Evolutionary conservation across 805 yeast species (phyloP), one percentile per base, ranked within the genome.

Genomic region (Wickerhamiella hasegawae): DNA sequence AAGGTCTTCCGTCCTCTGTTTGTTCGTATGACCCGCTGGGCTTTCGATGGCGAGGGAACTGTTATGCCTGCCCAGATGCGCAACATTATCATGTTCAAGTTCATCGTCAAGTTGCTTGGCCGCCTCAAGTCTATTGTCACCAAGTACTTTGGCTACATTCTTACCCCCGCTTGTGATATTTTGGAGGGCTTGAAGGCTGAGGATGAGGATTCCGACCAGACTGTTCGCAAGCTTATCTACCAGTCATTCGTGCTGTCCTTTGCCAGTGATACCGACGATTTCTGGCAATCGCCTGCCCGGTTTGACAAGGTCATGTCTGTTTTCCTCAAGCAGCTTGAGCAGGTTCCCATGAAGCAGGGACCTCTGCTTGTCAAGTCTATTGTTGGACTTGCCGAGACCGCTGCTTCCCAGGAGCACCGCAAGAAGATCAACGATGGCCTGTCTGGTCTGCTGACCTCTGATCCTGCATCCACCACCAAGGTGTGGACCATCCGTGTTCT

Each of bases 1-100:
- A 83, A 82, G 60, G 71, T 76, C 17, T 90, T 90, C 67, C 72
- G 96, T 52, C 98, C 98, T 15, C 62, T 82, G 51, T 90, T 90
- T 59, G 87, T 85, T 5, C 64, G 76, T 18, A 63, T 83, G 46
- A 84, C 79, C 10, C 72, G 84, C 53, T 90, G 98, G 98, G 92
- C 95, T 2, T 69, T 81, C 47, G 79, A 75, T 42, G 93, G 84
- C 39, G 92, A 77, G 54, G 84, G 79, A 29, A 57, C 66, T 33
- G 45, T 55, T 4, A 50, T 51, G 19, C 66, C 69, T 27, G 57
- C 68, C 14, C 33, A 43, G 16, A 73, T 69, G 49, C 67, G 93
- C 49, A 60, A 76, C 38, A 57, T 69, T 30, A 75, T 93, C 2
- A 83, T 84, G 59, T 81, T 77, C 68, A 77, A 75, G 56, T 83